These are phyloP conservation scores for Oryza punctata DNA, from an alignment of 176 grass and related monocot genomes.

Conservation along the genomic window DNA sequence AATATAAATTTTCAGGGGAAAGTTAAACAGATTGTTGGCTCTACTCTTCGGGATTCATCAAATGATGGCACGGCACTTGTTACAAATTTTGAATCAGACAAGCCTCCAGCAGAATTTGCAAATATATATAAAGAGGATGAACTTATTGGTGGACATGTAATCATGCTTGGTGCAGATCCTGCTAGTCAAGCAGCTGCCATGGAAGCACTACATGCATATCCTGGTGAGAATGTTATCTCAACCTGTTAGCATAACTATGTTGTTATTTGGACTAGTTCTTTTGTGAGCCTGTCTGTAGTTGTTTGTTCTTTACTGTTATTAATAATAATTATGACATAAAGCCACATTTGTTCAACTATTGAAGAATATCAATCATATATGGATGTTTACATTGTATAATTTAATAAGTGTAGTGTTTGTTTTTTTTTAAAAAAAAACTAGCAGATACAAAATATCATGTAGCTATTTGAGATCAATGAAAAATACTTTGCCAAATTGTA, in stretches of 20 bases:
- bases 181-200: conserved; percentile 65
- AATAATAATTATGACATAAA: neutral
- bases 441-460: neutral
- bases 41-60: conserved; percentile 70
- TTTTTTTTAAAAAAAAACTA: neutral
- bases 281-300: neutral
- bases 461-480: neutral
- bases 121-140: conserved; percentile 69
- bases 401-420: neutral
- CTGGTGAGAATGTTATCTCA: conserved; percentile 56
- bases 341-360: neutral
- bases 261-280: conserved; percentile 18
- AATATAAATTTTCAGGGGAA: conserved; percentile 45
- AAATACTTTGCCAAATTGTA: neutral
- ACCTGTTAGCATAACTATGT: neutral
- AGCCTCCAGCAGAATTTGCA: conserved; percentile 64
- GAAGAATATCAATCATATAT: neutral
- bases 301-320: neutral
- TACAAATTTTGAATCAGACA: conserved; percentile 92
- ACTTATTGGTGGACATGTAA: conserved; percentile 75
- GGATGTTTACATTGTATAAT: neutral
- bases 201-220: conserved; percentile 75
- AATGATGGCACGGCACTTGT: conserved; percentile 50
- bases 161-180: conserved; percentile 89
- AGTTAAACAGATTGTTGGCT: conserved; percentile 97